Conservation (phyloP, 371 early-diverging fungal genomes). For the Mucor sp. region DNA sequence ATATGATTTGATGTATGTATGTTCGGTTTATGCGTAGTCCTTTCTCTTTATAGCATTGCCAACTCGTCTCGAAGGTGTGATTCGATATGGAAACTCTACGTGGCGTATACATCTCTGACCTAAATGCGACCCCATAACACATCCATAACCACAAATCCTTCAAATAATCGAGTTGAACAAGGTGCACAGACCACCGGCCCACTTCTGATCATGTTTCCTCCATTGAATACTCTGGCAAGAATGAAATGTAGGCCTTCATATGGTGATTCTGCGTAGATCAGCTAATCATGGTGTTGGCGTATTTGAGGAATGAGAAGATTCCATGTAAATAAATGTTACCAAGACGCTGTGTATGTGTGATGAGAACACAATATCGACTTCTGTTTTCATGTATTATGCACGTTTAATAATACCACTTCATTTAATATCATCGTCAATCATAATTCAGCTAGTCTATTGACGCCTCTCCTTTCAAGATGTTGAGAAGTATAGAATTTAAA, state of each 20-base stretch:
- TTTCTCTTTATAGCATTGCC: not conserved
- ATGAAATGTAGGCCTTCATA: not conserved
- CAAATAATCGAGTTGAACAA: not conserved
- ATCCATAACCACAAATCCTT: not conserved
- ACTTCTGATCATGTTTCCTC: not conserved
- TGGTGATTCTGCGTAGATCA: not conserved
- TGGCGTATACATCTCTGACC: not conserved
- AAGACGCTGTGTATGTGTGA: not conserved
- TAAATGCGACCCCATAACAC: not conserved
- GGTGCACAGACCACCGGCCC: not conserved
- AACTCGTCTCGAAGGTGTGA: not conserved
- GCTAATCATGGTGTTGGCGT: not conserved
- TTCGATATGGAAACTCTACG: not conserved
- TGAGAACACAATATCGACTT: not conserved
- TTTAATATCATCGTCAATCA: not conserved
- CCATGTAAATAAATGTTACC: not conserved
- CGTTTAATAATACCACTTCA: not conserved
- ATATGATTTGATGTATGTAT: not conserved
- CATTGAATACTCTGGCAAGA: not conserved
- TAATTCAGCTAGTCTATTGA: not conserved
- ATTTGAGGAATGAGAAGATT: not conserved
- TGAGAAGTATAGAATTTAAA: not conserved
- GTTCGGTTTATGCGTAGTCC: not conserved
- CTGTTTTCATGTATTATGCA: not conserved
- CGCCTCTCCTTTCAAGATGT: not conserved